Evolutionary conservation across 805 yeast species (phyloP).

Genomic region (Saccharomyces jurei): DNA sequence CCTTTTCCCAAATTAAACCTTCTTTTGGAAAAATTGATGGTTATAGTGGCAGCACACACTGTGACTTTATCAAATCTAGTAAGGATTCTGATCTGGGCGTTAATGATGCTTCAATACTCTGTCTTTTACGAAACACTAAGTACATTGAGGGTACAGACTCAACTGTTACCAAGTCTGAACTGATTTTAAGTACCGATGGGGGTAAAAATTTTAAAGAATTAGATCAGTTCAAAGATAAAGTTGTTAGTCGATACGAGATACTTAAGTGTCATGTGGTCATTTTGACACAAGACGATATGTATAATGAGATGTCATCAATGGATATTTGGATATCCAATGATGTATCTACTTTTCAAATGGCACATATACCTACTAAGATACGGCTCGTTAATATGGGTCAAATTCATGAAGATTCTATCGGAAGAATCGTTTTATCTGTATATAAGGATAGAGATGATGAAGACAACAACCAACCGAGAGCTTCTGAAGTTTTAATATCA

Average conservation of each 20-base stretch:
- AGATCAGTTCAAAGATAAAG: conserved; percentile 24
- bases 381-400: conserved; percentile 22
- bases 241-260: conserved; percentile 13
- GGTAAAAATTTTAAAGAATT: conserved; percentile 37
- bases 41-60: too few relatives aligned
- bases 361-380: conserved; percentile 33
- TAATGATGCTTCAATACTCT: conserved; percentile 22
- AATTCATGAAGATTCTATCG: conserved; percentile 20
- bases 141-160: background rate
- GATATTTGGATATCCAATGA: conserved; percentile 39
- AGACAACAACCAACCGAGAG: background rate
- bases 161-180: background rate
- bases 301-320: conserved; percentile 23
- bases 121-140: background rate
- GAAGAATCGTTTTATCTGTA: conserved; percentile 19
- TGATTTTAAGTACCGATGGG: conserved; percentile 38
- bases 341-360: conserved; percentile 34
- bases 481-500: conserved; percentile 20
- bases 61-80: conserved; percentile 10
- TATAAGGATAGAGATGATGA: conserved; percentile 4
- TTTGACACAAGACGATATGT: conserved; percentile 25
- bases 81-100: conserved; percentile 9
- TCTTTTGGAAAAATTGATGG: background rate
- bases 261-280: conserved; percentile 20
- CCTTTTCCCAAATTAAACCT: background rate